Conservation (phyloP, 2,329 filamentous ascomycete genomes). For the Colletotrichum liriopes region DNA sequence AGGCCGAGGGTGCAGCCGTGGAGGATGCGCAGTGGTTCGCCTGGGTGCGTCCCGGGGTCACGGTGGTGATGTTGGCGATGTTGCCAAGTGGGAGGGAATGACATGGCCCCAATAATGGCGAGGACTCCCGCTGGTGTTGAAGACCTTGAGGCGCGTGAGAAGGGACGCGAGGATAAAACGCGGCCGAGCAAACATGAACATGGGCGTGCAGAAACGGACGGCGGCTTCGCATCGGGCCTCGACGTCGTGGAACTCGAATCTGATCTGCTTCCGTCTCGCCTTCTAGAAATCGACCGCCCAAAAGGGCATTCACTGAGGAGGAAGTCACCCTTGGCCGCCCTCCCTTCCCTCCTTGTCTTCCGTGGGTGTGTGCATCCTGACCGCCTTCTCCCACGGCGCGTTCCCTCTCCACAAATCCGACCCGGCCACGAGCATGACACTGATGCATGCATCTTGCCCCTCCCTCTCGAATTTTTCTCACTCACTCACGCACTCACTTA, state of each 20-base stretch:
- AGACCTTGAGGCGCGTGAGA: background rate
- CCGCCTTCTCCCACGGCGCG: slow-evolving; percentile 30
- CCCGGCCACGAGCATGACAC: slow-evolving; percentile 23
- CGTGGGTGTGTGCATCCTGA: slow-evolving; percentile 21
- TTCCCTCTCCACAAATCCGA: slow-evolving; percentile 36
- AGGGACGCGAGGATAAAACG: slow-evolving; percentile 7
- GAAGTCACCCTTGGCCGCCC: background rate
- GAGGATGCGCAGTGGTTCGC: slow-evolving; percentile 1
- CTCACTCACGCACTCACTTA: background rate
- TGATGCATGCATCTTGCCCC: slow-evolving; percentile 9
- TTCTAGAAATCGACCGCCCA: slow-evolving; percentile 7
- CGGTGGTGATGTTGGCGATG: background rate
- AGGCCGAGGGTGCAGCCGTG: background rate
- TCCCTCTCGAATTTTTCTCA: slow-evolving; percentile 2
- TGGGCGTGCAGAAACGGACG: slow-evolving; percentile 1
- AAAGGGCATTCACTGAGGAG: background rate
- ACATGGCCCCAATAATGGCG: slow-evolving; percentile 10
- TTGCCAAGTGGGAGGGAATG: background rate
- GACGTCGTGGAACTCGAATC: slow-evolving; percentile 11
- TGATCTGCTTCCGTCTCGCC: slow-evolving; percentile 1
- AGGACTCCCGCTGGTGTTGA: background rate
- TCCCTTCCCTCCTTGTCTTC: background rate
- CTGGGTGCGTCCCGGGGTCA: background rate
- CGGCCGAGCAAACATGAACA: slow-evolving; percentile 5
- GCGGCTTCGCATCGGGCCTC: slow-evolving; percentile 11